phyloP scores from a whole-genome alignment of 2,329 filamentous ascomycete genomes.

The Dryadomyces quercus-mongolicae region DNA sequence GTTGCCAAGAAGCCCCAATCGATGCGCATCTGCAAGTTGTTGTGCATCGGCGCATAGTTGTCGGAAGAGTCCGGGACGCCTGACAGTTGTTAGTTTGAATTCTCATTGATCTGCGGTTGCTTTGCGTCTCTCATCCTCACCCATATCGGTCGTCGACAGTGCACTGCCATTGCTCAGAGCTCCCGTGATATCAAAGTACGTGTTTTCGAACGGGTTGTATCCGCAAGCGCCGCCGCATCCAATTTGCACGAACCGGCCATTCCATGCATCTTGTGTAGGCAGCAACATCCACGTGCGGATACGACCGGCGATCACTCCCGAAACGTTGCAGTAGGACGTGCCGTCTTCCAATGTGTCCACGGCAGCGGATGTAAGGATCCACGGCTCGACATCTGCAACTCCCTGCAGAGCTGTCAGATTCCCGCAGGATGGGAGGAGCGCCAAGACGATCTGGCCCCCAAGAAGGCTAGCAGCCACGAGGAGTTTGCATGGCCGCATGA shows the following conservation, averaged over 20 bases:
- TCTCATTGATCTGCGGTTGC: too few relatives aligned
- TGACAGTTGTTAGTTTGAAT: neutral
- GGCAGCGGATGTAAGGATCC: neutral
- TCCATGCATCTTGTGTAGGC: slow-evolving; percentile 16
- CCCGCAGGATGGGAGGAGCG: neutral
- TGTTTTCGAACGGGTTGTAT: slow-evolving; percentile 12
- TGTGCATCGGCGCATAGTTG: neutral
- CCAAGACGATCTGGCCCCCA: neutral
- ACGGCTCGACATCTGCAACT: neutral
- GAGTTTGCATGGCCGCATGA: neutral
- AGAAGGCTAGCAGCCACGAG: neutral
- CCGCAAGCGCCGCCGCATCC: slow-evolving; percentile 24
- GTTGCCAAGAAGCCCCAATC: slow-evolving; percentile 23
- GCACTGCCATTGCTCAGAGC: slow-evolving; percentile 1
- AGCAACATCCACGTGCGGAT: neutral
- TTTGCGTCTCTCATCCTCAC: neutral
- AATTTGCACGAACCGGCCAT: slow-evolving; percentile 21
- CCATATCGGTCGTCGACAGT: neutral
- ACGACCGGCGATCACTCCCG: neutral
- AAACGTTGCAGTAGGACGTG: neutral
- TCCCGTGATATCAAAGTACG: neutral
- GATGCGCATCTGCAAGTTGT: slow-evolving; percentile 18
- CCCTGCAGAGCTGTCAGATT: neutral
- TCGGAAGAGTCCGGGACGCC: neutral
- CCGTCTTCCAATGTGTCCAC: neutral